Evolutionary conservation across 805 yeast species (phyloP).

Genomic region (Myxozyma geophila): DNA sequence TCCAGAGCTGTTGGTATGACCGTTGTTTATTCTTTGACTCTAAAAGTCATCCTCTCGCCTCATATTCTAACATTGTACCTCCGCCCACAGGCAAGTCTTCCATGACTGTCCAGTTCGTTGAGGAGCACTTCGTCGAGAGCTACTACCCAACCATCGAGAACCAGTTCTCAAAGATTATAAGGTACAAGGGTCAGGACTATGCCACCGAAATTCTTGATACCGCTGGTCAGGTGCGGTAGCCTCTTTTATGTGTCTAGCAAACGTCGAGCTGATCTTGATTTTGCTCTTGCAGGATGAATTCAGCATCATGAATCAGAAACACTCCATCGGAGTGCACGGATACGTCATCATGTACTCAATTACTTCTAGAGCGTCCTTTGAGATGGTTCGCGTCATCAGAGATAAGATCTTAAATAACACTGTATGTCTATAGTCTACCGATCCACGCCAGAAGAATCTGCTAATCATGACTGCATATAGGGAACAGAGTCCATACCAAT

Average conservation of each 20-base stretch:
- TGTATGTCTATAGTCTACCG: conserved; percentile 18
- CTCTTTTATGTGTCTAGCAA: neutral
- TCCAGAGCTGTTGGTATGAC: conserved; percentile 77
- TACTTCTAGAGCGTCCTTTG: conserved; percentile 76
- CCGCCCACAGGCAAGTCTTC: conserved; percentile 65
- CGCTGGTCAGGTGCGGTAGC: conserved; percentile 60
- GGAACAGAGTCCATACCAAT: conserved; percentile 76
- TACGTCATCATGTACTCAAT: conserved; percentile 82
- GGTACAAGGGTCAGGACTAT: conserved; percentile 72
- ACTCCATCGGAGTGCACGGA: conserved; percentile 81
- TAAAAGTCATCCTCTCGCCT: too few relatives aligned
- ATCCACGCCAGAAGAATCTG: neutral
- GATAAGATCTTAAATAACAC: conserved; percentile 75
- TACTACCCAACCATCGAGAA: conserved; percentile 92
- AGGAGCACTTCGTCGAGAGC: conserved; percentile 83
- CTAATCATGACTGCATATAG: conserved; percentile 15
- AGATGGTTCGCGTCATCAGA: conserved; percentile 72
- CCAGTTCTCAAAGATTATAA: conserved; percentile 72
- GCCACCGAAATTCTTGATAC: conserved; percentile 86
- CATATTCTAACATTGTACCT: neutral
- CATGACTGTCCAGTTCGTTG: conserved; percentile 80
- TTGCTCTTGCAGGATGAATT: conserved; percentile 70
- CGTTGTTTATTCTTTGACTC: too few relatives aligned
- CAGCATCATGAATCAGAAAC: conserved; percentile 76
- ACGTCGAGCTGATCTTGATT: neutral